phyloP scores from a whole-genome alignment of 2,329 filamentous ascomycete genomes.

The Fusarium buharicum region DNA sequence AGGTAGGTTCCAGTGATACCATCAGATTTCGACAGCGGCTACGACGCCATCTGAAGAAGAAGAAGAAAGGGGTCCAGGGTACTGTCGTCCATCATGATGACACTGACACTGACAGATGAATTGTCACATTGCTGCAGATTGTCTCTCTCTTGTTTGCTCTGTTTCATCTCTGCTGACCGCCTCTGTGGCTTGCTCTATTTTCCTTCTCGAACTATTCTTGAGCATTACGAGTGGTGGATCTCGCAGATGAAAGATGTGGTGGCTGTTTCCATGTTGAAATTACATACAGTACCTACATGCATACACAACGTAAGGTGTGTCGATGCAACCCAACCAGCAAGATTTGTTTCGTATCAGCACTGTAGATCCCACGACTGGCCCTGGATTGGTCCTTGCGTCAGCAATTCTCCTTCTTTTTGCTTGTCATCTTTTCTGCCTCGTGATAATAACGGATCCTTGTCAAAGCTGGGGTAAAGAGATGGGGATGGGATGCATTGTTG shows the following conservation, averaged over 20 bases:
- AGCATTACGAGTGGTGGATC: conserved; percentile 28
- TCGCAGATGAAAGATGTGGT: conserved; percentile 1
- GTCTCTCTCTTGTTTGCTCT: conserved; percentile 19
- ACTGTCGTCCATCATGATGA: not conserved
- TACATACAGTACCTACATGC: not conserved
- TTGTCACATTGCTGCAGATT: conserved; percentile 29
- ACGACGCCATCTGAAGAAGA: conserved; percentile 18
- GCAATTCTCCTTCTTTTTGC: not conserved
- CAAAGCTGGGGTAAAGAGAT: too few relatives aligned
- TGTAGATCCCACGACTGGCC: conserved; percentile 17
- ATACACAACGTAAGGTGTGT: too few relatives aligned
- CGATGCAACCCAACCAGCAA: too few relatives aligned
- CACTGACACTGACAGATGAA: conserved; percentile 9
- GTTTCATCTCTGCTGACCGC: conserved; percentile 30
- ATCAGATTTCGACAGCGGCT: conserved; percentile 11
- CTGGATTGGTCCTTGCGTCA: conserved; percentile 16
- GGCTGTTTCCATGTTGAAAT: not conserved
- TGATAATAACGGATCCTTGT: conserved; percentile 14
- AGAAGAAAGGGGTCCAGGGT: conserved; percentile 7
- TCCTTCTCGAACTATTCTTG: conserved; percentile 38
- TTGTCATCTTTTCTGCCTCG: conserved; percentile 8
- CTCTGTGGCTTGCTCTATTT: conserved; percentile 39
- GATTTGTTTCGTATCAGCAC: conserved; percentile 25
- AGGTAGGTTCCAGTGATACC: too few relatives aligned
- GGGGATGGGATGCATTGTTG: conserved; percentile 15